Evolutionary conservation across 2,329 filamentous ascomycete genomes (phyloP), one percentile per base, ranked within the genome.

Genomic region (Ophiostoma montium): DNA sequence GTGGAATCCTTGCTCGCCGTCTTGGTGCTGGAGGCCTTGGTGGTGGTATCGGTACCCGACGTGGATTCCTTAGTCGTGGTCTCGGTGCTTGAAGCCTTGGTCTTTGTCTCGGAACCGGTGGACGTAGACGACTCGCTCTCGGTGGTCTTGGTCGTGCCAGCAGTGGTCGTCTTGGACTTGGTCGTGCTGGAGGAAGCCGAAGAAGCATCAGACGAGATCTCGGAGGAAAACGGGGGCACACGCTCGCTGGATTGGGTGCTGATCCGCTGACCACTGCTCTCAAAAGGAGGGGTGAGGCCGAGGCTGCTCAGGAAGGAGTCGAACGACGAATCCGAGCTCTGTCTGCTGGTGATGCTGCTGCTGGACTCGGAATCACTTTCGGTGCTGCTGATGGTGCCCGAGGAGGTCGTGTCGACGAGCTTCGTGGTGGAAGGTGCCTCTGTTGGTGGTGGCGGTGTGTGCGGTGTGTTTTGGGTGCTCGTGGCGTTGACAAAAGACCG

Each of bases 401-500:
- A 27, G 18, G 31, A 41, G 32, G 10, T 12, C 12, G 36, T 30
- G 47, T 51, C 51, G 18, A 49, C 30, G 6, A 48, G 13, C 9
- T 43, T 47, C 12, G 50, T 2, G 43, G n/a, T 47, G 3, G 36
- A 35, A 45, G 54, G 51, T 4, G 52, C 51, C 16, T 47, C 23
- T 2, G 56, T 56, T 4, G 58, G 55, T 35, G 58, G 54, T 36
- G 57, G 56, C 38, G 59, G 46, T 11, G 53, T 27, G 33, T 59
- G 57, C n/a, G 59, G 57, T 45, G 54, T 56, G 27, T 57, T 49
- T 47, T 59, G 59, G 36, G 65, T 65, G 52, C 61, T 59, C n/a
- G 69, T 70, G 13, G 59, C 61, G 57, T 74, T 74, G 52, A 57
- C 57, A 48, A 69, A 65, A 51, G 72, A 65, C 49, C 74, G 69